phyloP scores from a whole-genome alignment of 129 eudicot genomes.

The Arctium lappa region DNA sequence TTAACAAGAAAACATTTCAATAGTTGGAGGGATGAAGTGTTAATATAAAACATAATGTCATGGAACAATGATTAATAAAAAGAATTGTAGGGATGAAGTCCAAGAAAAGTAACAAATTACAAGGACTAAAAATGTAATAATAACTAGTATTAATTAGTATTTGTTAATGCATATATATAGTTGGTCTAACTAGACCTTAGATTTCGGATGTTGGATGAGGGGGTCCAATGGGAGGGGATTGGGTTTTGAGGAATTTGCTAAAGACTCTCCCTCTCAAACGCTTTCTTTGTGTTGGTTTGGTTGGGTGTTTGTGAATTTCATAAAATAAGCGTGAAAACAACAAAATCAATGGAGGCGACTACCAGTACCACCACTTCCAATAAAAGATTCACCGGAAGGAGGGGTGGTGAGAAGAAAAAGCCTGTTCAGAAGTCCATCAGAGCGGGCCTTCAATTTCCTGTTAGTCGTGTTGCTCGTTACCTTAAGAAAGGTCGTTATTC shows the following conservation, averaged over 20 bases:
- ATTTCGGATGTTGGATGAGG: background rate
- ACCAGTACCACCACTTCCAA: background rate
- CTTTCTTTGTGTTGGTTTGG: background rate
- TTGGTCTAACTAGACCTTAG: background rate
- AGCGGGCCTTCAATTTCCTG: conserved; percentile 16
- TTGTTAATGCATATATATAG: too few relatives aligned
- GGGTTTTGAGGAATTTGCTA: background rate
- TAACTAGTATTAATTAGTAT: too few relatives aligned
- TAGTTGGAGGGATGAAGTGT: too few relatives aligned
- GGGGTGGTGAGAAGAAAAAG: background rate
- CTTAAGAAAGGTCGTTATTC: conserved; percentile 9
- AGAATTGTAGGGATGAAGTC: too few relatives aligned
- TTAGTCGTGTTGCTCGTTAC: background rate
- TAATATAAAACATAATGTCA: too few relatives aligned
- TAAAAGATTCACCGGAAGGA: background rate
- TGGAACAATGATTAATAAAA: too few relatives aligned
- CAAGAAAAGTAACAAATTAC: too few relatives aligned
- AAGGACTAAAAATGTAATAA: too few relatives aligned
- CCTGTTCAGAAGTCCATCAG: background rate
- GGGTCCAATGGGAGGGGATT: background rate
- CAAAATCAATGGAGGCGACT: background rate
- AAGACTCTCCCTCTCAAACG: background rate
- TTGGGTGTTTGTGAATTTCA: background rate
- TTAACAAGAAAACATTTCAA: too few relatives aligned
- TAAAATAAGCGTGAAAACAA: background rate